Conservation (phyloP, 2,329 filamentous ascomycete genomes). For the Monosporascus sp. region DNA sequence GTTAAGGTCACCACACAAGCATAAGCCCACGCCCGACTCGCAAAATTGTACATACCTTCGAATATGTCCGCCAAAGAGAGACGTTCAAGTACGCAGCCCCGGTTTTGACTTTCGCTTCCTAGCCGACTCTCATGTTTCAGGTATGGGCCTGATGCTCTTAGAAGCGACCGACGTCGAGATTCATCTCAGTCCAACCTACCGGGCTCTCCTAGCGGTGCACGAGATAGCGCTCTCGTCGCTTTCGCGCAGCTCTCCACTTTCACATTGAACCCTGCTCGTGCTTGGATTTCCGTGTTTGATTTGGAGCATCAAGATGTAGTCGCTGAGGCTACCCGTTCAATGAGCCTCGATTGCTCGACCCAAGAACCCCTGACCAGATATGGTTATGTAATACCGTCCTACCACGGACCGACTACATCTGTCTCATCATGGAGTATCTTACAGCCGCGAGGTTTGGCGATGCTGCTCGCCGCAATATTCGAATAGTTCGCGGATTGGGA, state of each 20-base stretch:
- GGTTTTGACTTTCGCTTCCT: background rate
- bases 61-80: background rate
- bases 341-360: constrained; percentile 24
- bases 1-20: too few species aligned
- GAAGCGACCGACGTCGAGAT: background rate
- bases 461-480: constrained; percentile 9
- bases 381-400: constrained; percentile 25
- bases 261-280: constrained; percentile 35
- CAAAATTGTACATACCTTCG: background rate
- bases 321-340: constrained; percentile 41
- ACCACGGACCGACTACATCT: constrained; percentile 23
- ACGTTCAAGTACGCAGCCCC: background rate
- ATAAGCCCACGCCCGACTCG: background rate
- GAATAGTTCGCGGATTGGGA: constrained; percentile 17
- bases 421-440: constrained; percentile 16
- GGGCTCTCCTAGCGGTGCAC: too few species aligned
- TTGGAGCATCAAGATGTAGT: constrained; percentile 41
- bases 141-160: background rate
- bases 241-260: constrained; percentile 44
- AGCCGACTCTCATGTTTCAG: background rate
- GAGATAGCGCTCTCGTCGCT: constrained; percentile 34
- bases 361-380: constrained; percentile 6
- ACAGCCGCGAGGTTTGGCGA: constrained; percentile 4
- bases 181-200: background rate
- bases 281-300: constrained; percentile 48